Conservation (phyloP, 108 stramenopile genomes). For the Skeletonema marinoi region DNA sequence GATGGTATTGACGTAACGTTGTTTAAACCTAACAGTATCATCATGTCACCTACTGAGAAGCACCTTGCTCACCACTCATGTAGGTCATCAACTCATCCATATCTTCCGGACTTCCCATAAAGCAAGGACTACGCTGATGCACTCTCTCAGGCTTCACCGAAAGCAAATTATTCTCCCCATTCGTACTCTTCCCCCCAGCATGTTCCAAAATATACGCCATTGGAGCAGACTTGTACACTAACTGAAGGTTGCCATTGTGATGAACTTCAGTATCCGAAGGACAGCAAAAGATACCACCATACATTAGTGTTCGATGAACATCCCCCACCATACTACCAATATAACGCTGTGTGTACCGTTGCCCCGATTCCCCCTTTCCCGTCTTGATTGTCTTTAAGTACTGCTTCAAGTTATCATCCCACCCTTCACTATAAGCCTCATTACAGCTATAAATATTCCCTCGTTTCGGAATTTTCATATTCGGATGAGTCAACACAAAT, state of each 20-base stretch:
- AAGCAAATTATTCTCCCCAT: conserved; percentile 61
- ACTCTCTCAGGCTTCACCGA: conserved; percentile 64
- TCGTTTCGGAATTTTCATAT: conserved; percentile 84
- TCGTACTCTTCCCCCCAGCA: conserved; percentile 86
- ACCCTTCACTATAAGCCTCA: conserved; percentile 90
- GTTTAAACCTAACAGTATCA: neutral
- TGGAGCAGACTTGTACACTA: conserved; percentile 90
- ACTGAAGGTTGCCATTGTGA: conserved; percentile 86
- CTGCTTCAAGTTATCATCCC: conserved; percentile 79
- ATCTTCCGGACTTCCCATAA: conserved; percentile 86
- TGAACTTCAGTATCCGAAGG: conserved; percentile 81
- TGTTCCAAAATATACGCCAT: conserved; percentile 94
- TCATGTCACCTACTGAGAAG: neutral
- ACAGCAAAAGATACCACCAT: conserved; percentile 97
- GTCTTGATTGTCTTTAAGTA: conserved; percentile 86
- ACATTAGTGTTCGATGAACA: conserved; percentile 97
- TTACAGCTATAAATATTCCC: conserved; percentile 93
- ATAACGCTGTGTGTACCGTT: conserved; percentile 87
- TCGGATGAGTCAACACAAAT: conserved; percentile 90
- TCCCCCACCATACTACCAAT: conserved; percentile 99
- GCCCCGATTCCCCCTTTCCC: conserved; percentile 55
- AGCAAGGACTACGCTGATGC: conserved; percentile 83
- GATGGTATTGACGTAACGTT: too few relatives aligned
- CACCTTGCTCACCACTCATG: conserved; percentile 23
- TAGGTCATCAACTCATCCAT: conserved; percentile 77